Evolutionary conservation across 371 early-diverging fungal genomes (phyloP).

Genomic region (Syncephalis fuscata): DNA sequence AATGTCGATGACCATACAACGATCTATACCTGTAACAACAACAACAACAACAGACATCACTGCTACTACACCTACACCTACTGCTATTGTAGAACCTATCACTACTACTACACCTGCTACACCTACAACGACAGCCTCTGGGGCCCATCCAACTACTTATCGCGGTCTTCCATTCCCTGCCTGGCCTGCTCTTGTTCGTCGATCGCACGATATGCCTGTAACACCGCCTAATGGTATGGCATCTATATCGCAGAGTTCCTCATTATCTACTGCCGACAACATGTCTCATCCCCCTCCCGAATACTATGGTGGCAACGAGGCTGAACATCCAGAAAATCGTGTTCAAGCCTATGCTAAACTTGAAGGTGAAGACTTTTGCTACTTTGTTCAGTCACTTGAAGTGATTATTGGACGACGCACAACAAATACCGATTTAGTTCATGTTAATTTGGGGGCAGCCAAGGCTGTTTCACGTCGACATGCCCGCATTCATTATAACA

Average conservation of each 20-base stretch:
- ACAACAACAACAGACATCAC: no score
- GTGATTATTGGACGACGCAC: slow-evolving; percentile 59
- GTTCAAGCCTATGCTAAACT: slow-evolving; percentile 84
- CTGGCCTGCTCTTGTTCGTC: no score
- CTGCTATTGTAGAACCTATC: no score
- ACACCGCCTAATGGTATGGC: neutral
- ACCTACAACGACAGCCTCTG: no score
- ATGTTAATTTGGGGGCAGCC: slow-evolving; percentile 62
- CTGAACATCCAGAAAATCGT: slow-evolving; percentile 18
- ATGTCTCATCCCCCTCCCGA: neutral
- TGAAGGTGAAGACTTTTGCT: slow-evolving; percentile 64
- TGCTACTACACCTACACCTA: no score
- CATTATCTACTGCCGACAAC: neutral
- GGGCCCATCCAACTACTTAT: no score
- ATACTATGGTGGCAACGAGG: slow-evolving; percentile 1
- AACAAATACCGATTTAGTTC: slow-evolving; percentile 35
- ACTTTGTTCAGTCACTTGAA: slow-evolving; percentile 61
- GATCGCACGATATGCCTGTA: no score
- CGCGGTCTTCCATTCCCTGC: no score
- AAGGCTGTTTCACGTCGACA: slow-evolving; percentile 75
- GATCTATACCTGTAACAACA: no score
- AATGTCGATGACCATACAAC: no score
- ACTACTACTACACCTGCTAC: no score
- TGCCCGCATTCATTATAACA: slow-evolving; percentile 74
- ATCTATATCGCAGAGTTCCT: neutral